Conservation (phyloP, 441 rosid species). For the Melianthus villosus region DNA sequence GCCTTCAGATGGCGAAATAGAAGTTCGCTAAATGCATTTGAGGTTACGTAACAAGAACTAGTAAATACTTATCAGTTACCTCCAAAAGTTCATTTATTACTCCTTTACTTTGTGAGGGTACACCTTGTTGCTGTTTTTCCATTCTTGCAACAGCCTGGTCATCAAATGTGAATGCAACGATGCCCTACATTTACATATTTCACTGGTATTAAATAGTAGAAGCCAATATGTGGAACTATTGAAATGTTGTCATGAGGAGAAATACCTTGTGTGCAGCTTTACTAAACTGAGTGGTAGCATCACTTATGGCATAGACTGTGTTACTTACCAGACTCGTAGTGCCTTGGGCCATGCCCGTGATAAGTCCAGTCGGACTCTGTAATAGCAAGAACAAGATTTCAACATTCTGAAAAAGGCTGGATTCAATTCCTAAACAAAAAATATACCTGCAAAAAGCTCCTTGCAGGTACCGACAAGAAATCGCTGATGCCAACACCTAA, state of each 20-base stretch:
- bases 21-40: not conserved
- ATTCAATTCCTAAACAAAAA: conserved; percentile 1
- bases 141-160: conserved; percentile 74
- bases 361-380: conserved; percentile 84
- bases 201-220: conserved; percentile 8
- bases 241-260: conserved; percentile 8
- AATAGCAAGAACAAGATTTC: conserved; percentile 13
- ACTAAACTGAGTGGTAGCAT: conserved; percentile 93
- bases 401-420: conserved; percentile 6
- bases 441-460: conserved; percentile 58
- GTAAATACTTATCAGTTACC: conserved; percentile 27
- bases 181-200: conserved; percentile 40
- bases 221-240: conserved; percentile 4
- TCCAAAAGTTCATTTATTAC: conserved; percentile 85
- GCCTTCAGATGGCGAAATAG: not conserved
- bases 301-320: conserved; percentile 87
- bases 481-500: conserved; percentile 79
- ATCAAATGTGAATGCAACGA: conserved; percentile 86
- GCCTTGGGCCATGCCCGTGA: conserved; percentile 88
- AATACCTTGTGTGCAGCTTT: conserved; percentile 96
- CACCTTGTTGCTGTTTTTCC: conserved; percentile 66
- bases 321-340: conserved; percentile 81
- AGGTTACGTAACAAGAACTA: conserved; percentile 2
- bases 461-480: conserved; percentile 81
- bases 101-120: conserved; percentile 69